These are phyloP conservation scores for Leucaena leucocephala DNA, from an alignment of 306 rosid species.

Conservation along the genomic window DNA sequence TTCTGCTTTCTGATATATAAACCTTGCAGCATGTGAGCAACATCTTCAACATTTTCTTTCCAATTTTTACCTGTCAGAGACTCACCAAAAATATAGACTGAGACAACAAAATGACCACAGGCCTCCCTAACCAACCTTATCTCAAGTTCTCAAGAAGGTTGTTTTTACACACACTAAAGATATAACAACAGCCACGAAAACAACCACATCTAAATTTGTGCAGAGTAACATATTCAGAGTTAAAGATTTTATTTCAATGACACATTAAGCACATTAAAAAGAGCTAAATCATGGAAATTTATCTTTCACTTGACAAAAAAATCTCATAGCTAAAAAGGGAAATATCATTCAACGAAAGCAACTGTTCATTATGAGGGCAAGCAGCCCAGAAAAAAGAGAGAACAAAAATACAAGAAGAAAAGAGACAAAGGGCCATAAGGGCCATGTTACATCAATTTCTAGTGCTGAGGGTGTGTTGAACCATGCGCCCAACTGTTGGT, in stretches of 20 bases:
- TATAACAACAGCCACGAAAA: not conserved
- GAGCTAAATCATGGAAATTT: not conserved
- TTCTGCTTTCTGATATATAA: slow-evolving; percentile 87
- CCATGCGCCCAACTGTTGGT: too few relatives aligned
- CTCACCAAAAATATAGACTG: slow-evolving; percentile 32
- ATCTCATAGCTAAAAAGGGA: too few relatives aligned
- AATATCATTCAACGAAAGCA: too few relatives aligned
- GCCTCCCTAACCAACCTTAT: slow-evolving; percentile 10
- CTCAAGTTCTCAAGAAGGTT: too few relatives aligned
- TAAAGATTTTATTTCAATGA: not conserved
- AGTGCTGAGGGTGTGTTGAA: too few relatives aligned
- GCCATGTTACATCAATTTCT: too few relatives aligned
- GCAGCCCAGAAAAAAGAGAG: too few relatives aligned
- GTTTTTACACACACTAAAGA: slow-evolving; percentile 1
- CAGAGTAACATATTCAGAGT: slow-evolving; percentile 1
- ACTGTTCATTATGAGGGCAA: too few relatives aligned
- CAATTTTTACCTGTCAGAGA: slow-evolving; percentile 34
- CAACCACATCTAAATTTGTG: not conserved
- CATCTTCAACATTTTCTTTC: slow-evolving; percentile 51
- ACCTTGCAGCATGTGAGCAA: slow-evolving; percentile 90
- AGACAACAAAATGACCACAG: slow-evolving; percentile 34
- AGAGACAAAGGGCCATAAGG: too few relatives aligned
- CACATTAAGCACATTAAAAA: not conserved
- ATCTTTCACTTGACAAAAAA: not conserved
- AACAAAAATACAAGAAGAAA: too few relatives aligned